Conservation (phyloP, 352 stramenopile genomes). For the Aphanomyces cochlioides region DNA sequence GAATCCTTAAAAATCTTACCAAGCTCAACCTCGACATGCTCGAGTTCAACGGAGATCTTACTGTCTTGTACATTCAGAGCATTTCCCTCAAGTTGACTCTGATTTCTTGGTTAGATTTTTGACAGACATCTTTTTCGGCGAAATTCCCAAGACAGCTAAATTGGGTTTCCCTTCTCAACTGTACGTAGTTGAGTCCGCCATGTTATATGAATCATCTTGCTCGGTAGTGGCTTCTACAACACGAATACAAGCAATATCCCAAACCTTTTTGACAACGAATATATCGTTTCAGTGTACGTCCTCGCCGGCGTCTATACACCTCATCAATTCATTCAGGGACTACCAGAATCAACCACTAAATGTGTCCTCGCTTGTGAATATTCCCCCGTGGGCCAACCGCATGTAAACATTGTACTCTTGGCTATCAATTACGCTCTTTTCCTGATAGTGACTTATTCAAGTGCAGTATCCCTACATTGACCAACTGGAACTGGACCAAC, state of each 20-base stretch:
- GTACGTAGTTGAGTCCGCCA: too few relatives aligned
- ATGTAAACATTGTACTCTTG: background rate
- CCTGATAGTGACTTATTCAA: background rate
- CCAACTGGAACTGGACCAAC: conserved; percentile 17
- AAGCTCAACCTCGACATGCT: too few relatives aligned
- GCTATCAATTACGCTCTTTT: background rate
- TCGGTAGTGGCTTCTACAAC: background rate
- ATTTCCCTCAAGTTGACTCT: too few relatives aligned
- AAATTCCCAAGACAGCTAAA: too few relatives aligned
- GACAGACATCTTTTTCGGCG: too few relatives aligned
- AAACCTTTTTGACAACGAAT: background rate
- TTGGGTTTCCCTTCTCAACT: too few relatives aligned
- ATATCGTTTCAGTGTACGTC: background rate
- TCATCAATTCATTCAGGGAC: background rate
- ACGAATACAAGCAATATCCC: background rate
- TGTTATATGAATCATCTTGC: background rate
- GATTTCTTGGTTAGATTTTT: too few relatives aligned
- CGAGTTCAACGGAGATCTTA: too few relatives aligned
- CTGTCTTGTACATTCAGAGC: too few relatives aligned
- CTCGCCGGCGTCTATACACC: background rate
- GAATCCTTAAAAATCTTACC: too few relatives aligned
- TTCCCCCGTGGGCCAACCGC: background rate
- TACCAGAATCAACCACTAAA: background rate
- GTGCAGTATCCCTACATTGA: conserved; percentile 8
- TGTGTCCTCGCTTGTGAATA: background rate